Base-by-base conservation (phyloP, 1,284 basidiomycete species). In the Irpex lacteus region DNA sequence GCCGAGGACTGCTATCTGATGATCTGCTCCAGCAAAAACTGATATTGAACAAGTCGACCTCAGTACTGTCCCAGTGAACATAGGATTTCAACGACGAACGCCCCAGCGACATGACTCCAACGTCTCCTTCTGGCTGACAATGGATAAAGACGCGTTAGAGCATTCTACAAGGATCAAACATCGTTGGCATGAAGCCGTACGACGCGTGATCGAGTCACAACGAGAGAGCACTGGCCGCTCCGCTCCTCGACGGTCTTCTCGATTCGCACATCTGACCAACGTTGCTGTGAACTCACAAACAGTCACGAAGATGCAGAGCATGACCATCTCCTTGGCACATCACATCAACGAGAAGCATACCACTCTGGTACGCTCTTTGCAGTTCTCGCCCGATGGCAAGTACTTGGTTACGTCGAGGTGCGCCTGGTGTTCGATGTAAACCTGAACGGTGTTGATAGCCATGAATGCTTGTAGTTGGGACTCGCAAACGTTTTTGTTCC, bases 391-490 rank as follows among this genome's bases (percentile, higher is more conserved):
- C 4, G 40, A 63, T 34, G 62, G 62, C 2, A 59, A 50, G 36
- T 63, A 38, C 32, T 52, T 60, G 15, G 53, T 60, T 6, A 60
- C 59, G 18, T 63, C 62, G 4, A 63, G 62, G 62, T 63, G 21
- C 15, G 54, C 26, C 9, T 53, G 8, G n/a, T 9, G 11, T 53
- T 19, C 50, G 11, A 53, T 56, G 34, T 11, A 7, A 36, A 11
- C 21, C 26, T 11, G 15, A 56, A 36, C 21, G 13, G 54, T 6
- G 54, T 32, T 15, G 21, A 18, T 11, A 32, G 26, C 32, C 54
- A 26, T 36, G 19, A 11, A 8, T 11, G 9, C 9, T 11, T 56
- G 6, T 36, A 56, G 54, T 18, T 56, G 54, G 54, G 54, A 56
- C 11, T 37, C 26, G 9, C 26, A 32, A 9, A 32, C 54, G 13